Evolutionary conservation across 2,329 filamentous ascomycete genomes (phyloP), one percentile per base, ranked within the genome.

Genomic region (Epichloe scottii): DNA sequence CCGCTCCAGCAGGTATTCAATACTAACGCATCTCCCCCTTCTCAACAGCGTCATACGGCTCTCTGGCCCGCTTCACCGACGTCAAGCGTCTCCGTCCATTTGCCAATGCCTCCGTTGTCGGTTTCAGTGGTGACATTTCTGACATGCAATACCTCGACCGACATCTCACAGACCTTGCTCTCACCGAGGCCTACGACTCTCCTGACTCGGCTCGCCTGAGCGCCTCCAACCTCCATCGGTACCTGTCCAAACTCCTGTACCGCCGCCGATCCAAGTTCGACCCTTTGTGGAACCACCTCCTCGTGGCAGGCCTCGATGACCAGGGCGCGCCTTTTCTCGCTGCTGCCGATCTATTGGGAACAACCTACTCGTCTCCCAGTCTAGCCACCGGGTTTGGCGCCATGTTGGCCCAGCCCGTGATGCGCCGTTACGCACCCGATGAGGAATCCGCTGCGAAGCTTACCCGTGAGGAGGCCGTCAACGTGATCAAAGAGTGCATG

Each of bases 61-160:
- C 93, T 52, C 87, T 91, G 59, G 91, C 93, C 54, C 89, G 93
- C 66, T 98, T 97, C 78, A 90, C 87, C 63, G 87, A 96, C 68
- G 89, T 97, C 66, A 94, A 96, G 74, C 90, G 93, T 65, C 84
- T 98, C 59, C 89, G 89, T 62, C 79, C 82, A 61, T 97, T 97
- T 71, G 88, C 89, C 71, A 77, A 83, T 58, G 81, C 84, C 57
- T 84, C 89, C 33, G 80, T 97, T 54, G 78, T 98, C 64, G 93
- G 93, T 62, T 95, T 97, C 72, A 89, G 89, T 68, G 93, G 93
- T 68, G 93, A 98, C 74, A 85, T 98, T 61, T 95, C 88, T 57
- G 93, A 98, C 75, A 97, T 98, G 93, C 93, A 98, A 76, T 94
- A 94, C 75, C 82, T 98, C 59, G 87, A 95, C 79, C 84, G 93